Evolutionary conservation across 306 rosid genomes (phyloP).

Genomic region (Cucurbita pepo): DNA sequence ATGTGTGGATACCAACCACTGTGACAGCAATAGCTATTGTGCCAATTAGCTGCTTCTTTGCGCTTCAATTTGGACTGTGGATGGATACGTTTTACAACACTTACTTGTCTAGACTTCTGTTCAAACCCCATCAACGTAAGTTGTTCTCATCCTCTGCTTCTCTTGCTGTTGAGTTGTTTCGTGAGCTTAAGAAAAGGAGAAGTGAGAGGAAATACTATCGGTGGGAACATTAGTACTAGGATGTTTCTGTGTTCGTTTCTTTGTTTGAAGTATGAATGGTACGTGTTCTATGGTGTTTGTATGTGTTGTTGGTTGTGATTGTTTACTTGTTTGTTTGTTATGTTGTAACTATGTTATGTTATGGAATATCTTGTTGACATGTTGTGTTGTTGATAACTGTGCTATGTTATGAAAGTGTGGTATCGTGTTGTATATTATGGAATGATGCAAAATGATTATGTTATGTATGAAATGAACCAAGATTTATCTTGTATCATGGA

Average conservation of each 20-base stretch:
- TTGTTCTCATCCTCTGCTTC: not conserved
- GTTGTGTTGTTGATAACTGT: too few relatives aligned
- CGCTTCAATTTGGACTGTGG: not conserved
- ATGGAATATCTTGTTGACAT: too few relatives aligned
- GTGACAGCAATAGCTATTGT: not conserved
- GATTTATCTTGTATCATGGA: too few relatives aligned
- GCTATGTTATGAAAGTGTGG: too few relatives aligned
- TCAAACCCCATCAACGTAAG: not conserved
- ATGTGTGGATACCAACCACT: not conserved
- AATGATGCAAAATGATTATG: too few relatives aligned
- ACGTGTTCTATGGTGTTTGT: too few relatives aligned
- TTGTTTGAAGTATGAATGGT: too few relatives aligned
- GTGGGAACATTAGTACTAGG: not conserved
- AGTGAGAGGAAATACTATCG: not conserved
- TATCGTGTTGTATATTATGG: too few relatives aligned
- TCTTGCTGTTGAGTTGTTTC: not conserved
- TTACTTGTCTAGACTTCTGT: not conserved
- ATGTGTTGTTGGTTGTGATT: too few relatives aligned
- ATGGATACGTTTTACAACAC: not conserved
- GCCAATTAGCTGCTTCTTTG: not conserved
- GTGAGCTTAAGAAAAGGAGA: not conserved
- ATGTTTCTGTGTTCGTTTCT: not conserved
- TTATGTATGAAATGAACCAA: too few relatives aligned
- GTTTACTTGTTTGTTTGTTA: too few relatives aligned
- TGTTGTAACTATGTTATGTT: too few relatives aligned